Evolutionary conservation across 345 rosid genomes (phyloP).

Genomic region (Mangifera indica): DNA sequence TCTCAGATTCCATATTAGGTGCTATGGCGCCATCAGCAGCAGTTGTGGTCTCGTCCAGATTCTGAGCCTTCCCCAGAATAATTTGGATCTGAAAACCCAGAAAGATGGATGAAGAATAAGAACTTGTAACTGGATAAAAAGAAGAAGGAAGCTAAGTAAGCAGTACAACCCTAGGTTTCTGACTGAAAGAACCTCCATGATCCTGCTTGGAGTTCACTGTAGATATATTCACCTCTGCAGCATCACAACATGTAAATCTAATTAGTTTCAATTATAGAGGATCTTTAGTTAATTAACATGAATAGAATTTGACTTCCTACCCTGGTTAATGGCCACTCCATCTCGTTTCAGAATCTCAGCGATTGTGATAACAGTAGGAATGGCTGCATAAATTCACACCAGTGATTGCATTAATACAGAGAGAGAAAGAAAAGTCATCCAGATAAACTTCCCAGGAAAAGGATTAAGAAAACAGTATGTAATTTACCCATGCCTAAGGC

Average conservation of each 20-base stretch:
- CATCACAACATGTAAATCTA: background rate
- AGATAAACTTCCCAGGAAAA: background rate
- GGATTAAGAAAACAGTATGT: constrained; percentile 21
- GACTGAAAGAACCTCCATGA: constrained; percentile 19
- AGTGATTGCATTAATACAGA: background rate
- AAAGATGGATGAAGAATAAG: background rate
- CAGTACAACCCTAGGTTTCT: constrained; percentile 28
- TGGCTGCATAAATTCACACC: constrained; percentile 18
- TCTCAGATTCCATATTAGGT: background rate
- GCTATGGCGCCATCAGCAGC: background rate
- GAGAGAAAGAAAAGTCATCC: background rate
- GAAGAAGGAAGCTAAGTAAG: background rate
- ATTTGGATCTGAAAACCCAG: constrained; percentile 26
- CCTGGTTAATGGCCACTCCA: constrained; percentile 26
- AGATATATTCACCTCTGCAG: constrained; percentile 15
- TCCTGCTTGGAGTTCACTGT: constrained; percentile 14
- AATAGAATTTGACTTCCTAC: constrained; percentile 10
- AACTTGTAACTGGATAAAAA: background rate
- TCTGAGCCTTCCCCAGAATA: constrained; percentile 27
- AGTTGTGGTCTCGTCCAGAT: constrained; percentile 3
- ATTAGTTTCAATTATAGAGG: background rate
- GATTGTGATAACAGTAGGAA: constrained; percentile 31
- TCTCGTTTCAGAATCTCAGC: constrained; percentile 27
- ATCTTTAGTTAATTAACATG: background rate
- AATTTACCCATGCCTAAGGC: constrained; percentile 48